Evolutionary conservation across 345 rosid species (phyloP).

Genomic region (Camelina sativa): DNA sequence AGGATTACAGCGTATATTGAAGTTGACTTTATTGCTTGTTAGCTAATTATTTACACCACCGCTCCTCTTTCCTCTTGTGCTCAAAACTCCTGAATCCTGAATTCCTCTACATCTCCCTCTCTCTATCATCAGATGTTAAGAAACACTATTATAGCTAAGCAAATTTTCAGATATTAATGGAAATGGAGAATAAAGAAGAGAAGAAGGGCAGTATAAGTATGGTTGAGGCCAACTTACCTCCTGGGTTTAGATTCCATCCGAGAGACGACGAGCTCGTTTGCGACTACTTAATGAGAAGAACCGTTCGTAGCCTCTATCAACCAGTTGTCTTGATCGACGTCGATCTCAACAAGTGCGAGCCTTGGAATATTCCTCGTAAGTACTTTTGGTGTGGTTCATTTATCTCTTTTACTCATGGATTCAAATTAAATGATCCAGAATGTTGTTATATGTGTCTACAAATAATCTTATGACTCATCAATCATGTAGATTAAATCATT

Average conservation of each 20-base stretch:
- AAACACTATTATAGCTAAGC: slow-evolving; percentile 17
- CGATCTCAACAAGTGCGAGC: slow-evolving; percentile 91
- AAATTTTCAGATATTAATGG: slow-evolving; percentile 5
- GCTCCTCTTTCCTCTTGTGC: slow-evolving; percentile 29
- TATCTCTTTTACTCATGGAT: not conserved
- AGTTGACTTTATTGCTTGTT: slow-evolving; percentile 37
- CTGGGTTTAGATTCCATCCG: slow-evolving; percentile 93
- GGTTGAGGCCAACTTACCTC: slow-evolving; percentile 78
- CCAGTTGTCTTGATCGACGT: slow-evolving; percentile 76
- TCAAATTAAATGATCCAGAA: not conserved
- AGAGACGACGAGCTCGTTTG: slow-evolving; percentile 88
- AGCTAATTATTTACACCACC: slow-evolving; percentile 38
- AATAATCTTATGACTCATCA: not conserved
- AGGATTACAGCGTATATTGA: slow-evolving; percentile 1
- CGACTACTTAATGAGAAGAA: slow-evolving; percentile 70
- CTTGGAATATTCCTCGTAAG: slow-evolving; percentile 94
- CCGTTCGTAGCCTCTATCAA: slow-evolving; percentile 51
- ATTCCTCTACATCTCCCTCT: slow-evolving; percentile 24
- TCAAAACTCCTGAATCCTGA: slow-evolving; percentile 13
- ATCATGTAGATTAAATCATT: slow-evolving; percentile 15
- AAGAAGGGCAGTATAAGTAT: slow-evolving; percentile 53
- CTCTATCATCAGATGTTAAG: slow-evolving; percentile 10
- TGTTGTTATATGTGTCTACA: not conserved
- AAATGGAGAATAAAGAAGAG: slow-evolving; percentile 34
- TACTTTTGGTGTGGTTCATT: not conserved